A percentile compares a stretch with the other conserved stretches of the same genome.
phyloP scores from a whole-genome alignment of 345 rosid genomes.

The Garcia nutans region DNA sequence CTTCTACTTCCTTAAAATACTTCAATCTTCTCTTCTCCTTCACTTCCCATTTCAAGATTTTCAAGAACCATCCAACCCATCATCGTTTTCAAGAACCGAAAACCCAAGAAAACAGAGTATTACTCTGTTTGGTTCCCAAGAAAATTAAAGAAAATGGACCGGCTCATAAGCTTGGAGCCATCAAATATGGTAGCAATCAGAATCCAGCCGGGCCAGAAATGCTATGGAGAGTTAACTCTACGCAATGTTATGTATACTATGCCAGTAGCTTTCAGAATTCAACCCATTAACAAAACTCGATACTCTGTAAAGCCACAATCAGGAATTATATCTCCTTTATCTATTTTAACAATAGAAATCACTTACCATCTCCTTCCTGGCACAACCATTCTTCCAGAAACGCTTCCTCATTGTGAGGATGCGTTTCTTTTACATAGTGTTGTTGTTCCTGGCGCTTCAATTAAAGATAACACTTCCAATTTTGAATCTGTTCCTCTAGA shows the following conservation, averaged over 20 bases:
- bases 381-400: constrained; percentile 33
- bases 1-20: constrained; percentile 14
- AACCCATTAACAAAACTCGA: constrained; percentile 41
- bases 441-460: constrained; percentile 59
- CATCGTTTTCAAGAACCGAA: background rate
- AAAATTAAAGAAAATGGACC: constrained; percentile 37
- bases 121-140: background rate
- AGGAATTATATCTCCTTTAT: constrained; percentile 54
- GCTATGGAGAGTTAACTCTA: constrained; percentile 51
- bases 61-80: too few species aligned
- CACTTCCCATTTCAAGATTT: background rate
- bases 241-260: constrained; percentile 73
- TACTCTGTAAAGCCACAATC: constrained; percentile 53
- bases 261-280: constrained; percentile 64
- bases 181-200: constrained; percentile 45
- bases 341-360: constrained; percentile 44
- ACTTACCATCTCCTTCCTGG: constrained; percentile 39
- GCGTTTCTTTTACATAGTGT: constrained; percentile 57
- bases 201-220: constrained; percentile 51
- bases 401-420: constrained; percentile 44
- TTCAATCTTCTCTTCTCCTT: background rate
- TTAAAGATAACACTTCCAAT: constrained; percentile 36
- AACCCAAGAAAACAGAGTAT: background rate
- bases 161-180: constrained; percentile 62
- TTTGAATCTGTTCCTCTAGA: constrained; percentile 50